Evolutionary conservation across 2,329 filamentous ascomycete species (phyloP), one percentile per base, ranked within the genome.

Genomic region (Xylariaceae sp.): DNA sequence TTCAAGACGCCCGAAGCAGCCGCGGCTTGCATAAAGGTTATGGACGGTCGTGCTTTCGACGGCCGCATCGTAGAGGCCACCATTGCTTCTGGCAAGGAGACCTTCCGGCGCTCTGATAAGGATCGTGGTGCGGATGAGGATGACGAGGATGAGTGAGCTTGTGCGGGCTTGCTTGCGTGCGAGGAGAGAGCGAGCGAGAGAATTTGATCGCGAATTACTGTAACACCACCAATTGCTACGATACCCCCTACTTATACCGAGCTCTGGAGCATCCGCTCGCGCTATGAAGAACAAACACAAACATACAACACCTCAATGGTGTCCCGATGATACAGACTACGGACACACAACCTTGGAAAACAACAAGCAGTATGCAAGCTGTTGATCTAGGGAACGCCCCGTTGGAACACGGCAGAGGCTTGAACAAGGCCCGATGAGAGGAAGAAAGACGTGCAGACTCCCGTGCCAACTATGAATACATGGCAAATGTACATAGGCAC

Each of bases 11-110:
- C 83, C 3, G 84, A 88, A 60, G 83, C 88, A 1, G 93, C 92
- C 2, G 78, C 78, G 59, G 85, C 83, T 7, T 96, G 91, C 71
- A 84, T 93, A 47, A 72, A 84, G 68, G 72, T 86, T 51, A 92
- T 96, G 88, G 79, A 91, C 67, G 92, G 92, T 0, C 82, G 91
- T n/a, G 84, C 79, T 61, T 96, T 95, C 71, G 88, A 84, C 48
- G 88, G 89, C 1, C 82, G 85, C 30, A 82, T 80, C 23, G 86
- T 96, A 3, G 79, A 86, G 67, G 91, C 92, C 10, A 85, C 84
- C 61, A 79, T 92, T 49, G 82, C 87, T 0, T 84, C 86, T 13
- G 89, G 89, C 1, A 81, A 80, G 56, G 88, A 94, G 74, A 84
- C 82, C 63, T 96, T 89, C 70, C 84, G 81, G 68, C 92, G 88